Evolutionary conservation across 192 early-diverging fungal species (phyloP).

Genomic region (Rhizoclosmatium sp.): DNA sequence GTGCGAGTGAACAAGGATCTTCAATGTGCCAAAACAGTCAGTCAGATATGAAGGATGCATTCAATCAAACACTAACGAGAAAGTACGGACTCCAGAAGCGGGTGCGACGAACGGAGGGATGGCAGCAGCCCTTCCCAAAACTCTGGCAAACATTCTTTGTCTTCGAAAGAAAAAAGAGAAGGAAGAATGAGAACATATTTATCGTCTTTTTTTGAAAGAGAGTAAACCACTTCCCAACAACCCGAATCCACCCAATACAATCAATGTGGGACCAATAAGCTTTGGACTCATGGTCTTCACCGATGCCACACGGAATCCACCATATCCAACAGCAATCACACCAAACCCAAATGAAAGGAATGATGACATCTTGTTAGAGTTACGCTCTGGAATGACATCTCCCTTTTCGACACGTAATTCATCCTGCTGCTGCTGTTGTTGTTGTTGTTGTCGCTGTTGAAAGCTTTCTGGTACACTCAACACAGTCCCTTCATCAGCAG

Average conservation of each 20-base stretch:
- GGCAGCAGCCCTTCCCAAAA: neutral
- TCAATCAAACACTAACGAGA: neutral
- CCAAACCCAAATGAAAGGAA: neutral
- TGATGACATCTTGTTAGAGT: neutral
- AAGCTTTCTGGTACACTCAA: conserved; percentile 31
- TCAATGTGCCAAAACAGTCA: neutral
- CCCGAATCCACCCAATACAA: conserved; percentile 10
- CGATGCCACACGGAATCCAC: neutral
- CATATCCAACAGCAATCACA: conserved; percentile 19
- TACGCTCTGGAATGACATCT: neutral
- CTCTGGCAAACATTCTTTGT: neutral
- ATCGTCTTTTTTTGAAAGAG: neutral
- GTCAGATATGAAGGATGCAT: neutral
- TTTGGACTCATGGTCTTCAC: neutral
- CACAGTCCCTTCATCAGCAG: conserved; percentile 30
- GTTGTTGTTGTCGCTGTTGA: neutral
- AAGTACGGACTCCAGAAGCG: neutral
- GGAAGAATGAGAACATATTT: neutral
- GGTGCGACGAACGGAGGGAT: neutral
- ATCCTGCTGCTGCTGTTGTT: neutral
- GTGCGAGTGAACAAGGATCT: neutral
- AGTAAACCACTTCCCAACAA: conserved; percentile 17
- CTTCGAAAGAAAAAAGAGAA: conserved; percentile 13
- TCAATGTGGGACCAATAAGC: neutral
- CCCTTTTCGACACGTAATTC: neutral